These are phyloP conservation scores for Microcos paniculata DNA, from an alignment of 345 rosid genomes.

Conservation along the genomic window DNA sequence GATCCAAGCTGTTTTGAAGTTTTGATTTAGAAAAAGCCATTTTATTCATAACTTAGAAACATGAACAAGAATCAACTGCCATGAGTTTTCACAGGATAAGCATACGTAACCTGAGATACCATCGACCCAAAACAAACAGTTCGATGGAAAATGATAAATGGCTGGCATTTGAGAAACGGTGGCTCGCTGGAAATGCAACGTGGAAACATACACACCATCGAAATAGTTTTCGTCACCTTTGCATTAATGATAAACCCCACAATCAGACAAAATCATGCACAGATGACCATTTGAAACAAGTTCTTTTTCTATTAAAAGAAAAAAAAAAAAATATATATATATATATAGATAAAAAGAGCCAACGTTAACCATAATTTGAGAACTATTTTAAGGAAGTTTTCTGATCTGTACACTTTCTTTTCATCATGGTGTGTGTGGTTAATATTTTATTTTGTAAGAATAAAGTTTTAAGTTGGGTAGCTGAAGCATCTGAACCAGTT, in stretches of 20 bases:
- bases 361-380: no score
- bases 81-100: background rate
- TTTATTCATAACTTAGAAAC: background rate
- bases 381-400: background rate
- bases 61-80: no score
- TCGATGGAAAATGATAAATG: background rate
- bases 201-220: no score
- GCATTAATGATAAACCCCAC: background rate
- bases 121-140: background rate
- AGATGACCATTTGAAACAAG: background rate
- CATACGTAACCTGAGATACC: background rate
- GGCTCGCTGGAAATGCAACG: no score
- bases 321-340: no score
- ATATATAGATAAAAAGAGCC: no score
- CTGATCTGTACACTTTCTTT: background rate
- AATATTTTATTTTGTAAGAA: background rate
- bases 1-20: no score
- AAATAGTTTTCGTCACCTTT: no score
- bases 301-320: no score
- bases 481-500: no score
- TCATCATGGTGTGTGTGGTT: background rate
- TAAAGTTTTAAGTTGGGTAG: background rate
- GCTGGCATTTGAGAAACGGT: no score
- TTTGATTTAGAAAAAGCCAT: no score
- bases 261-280: background rate